Base-by-base conservation (phyloP, 345 rosid genomes). In the Dimocarpus longan region DNA sequence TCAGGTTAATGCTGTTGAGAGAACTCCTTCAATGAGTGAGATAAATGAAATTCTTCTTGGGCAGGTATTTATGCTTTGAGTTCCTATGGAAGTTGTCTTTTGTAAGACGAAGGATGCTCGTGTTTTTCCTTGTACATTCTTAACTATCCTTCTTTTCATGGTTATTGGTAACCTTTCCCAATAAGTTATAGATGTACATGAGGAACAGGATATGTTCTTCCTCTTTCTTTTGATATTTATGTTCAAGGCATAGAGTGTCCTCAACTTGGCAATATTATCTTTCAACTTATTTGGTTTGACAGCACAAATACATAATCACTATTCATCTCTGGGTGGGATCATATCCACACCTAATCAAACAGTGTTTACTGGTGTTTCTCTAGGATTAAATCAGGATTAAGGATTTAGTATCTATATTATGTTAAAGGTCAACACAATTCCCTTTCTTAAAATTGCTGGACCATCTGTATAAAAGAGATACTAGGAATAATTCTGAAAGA, bases 1-100 rank as follows among this genome's bases (percentile, higher is more conserved):
- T 86, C 86, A 95, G 99, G 97, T 93, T 81, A 85, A 83, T 84
- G 96, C 91, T 73, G 96, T 95, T 79, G 95, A 93, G 87, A 89
- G 84, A 87, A 93, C 99, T 80, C 97, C 99, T 82, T 93, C 98
- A 72, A 91, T 93, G 99, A 95, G 99, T 21, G 98, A 92, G 88
- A 82, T 95, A 84, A 95, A 85, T 89, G 98, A 95, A 86, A 89
- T 94, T 76, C 91, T 94, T 77, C 91, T 94, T 70, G 91, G 95
- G 48, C 97, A 94, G 95, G 98, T 94, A 89, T 46, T 57, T 82
- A 32, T 77, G 65, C 72, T 66, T 54, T 42, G 66, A 39, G 69
- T 13, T 68, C n/a, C 21, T 73, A 44, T 63, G 24, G 24, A 37
- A 24, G 62, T 42, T 60, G 57, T 77, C 66, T 32, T 28, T 70